Evolutionary conservation across 805 yeast genomes (phyloP), one percentile per base, ranked within the genome.

Genomic region (Wickerhamomyces ciferrii): DNA sequence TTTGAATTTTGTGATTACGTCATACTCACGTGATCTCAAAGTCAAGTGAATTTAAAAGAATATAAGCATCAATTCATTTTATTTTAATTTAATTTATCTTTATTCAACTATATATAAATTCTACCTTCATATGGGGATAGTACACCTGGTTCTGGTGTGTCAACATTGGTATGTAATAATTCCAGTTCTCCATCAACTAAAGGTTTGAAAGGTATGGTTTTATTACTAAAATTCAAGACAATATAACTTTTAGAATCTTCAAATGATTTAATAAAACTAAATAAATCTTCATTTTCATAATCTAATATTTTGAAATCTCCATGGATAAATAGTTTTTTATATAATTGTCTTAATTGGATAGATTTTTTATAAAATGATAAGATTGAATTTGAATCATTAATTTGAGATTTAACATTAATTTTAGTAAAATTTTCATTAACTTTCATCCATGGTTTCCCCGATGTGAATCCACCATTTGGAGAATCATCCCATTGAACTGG

Each of bases 401-500:
- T 56, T 57, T 78, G 80, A 4, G 68, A 59, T 7, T 66, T 71
- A 23, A 70, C 82, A 50, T 78, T 78, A 56, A 77, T 68, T 43
- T 70, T 71, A 48, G 58, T 61, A 62, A 71, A 78, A 55, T 72
- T 72, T 48, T 74, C 79, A 53, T 75, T 74, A 52, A 73, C 71
- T 48, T 67, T 62, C 63, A 72, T 76, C 83, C 84, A 78, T 18
- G 83, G 83, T 50, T 62, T 65, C 38, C 71, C 62, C 4, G 68
- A 60, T 21, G 79, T 64, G 60, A 78, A 77, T 0, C 83, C 82
- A 35, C 68, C 80, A 49, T 72, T 50, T n/a, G 52, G 63, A 1
- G 69, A 53, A 45, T 56, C 59, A 49, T 69, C 70, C 83, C 83
- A 78, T 52, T 76, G 82, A 51, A 78, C 74, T 18, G 83, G 83